Base-by-base conservation (phyloP, 2,329 filamentous ascomycete species). In the Monilinia aucupariae region DNA sequence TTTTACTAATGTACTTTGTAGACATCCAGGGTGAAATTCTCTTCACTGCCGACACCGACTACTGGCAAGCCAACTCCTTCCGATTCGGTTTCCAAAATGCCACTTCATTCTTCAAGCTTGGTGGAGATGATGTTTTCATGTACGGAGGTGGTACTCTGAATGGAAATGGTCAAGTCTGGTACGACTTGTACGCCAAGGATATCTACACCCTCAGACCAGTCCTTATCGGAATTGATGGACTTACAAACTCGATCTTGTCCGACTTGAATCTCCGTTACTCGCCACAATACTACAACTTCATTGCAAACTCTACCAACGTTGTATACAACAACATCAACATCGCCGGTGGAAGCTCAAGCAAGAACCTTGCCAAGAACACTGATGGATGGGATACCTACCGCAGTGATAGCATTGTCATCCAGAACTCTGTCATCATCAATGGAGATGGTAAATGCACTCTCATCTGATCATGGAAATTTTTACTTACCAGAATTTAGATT, bases 351-450 rank as follows among this genome's bases (percentile, higher is more conserved):
- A 84, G 79, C 67, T 76, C 71, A n/a, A 83, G 79, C 70, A 73
- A 74, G 17, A 81, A 85, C 66, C 71, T 73, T 6, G 84, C 85
- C 3, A 85, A 86, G 74, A 89, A 90, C 73, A 88, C 85, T 0
- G 85, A 88, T 70, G 85, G 82, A 43, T 85, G 82, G 82, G 83
- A 87, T 67, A 86, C 82, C 0, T 86, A 88, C 70, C 82, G 85
- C 9, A 84, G 81, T 15, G 75, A 79, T 30, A 81, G 82, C 56
- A 79, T 90, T 43, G 81, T 86, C 0, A 88, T 90, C 43, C 86
- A 89, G 69, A 83, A 89, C 71, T 88, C 83, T 0, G 74, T 81
- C 32, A 81, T 86, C 66, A 78, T 83, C 72, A 88, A 88, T 68
- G 84, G 83, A 43, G 86, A 89, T 71, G 85, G 71, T 71, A 62